A percentile compares a stretch with the other conserved stretches of the same genome.
phyloP scores from a whole-genome alignment of 2,329 filamentous ascomycete species.

The Penicillium sumatraense region DNA sequence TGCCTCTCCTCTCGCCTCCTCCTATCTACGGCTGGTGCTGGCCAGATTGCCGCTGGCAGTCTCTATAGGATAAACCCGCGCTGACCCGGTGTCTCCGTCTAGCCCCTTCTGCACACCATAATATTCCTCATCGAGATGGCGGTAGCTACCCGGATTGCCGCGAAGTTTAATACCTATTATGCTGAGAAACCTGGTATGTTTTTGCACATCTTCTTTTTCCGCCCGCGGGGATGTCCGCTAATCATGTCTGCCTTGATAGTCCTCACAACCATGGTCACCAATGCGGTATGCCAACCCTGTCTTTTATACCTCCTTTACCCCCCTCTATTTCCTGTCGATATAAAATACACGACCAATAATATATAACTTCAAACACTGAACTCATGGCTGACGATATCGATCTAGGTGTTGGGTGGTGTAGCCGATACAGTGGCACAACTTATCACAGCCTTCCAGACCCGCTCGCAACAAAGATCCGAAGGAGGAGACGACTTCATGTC shows the following conservation, averaged over 20 bases:
- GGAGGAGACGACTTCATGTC: constrained; percentile 71
- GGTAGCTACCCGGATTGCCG: constrained; percentile 77
- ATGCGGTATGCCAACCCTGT: constrained; percentile 70
- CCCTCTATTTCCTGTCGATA: not conserved
- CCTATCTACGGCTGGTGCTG: not conserved
- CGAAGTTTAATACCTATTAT: constrained; percentile 94
- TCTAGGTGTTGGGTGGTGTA: constrained; percentile 80
- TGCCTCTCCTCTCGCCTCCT: not conserved
- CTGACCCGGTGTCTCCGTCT: constrained; percentile 24
- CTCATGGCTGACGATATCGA: constrained; percentile 1
- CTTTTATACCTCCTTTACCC: not conserved
- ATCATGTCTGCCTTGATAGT: constrained; percentile 57
- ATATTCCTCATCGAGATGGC: constrained; percentile 88
- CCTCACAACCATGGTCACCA: constrained; percentile 98
- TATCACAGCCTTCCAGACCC: constrained; percentile 73
- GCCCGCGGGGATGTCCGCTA: constrained; percentile 12
- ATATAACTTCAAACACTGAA: not conserved
- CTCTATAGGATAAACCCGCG: not conserved
- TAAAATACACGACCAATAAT: not conserved
- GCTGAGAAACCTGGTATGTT: constrained; percentile 77
- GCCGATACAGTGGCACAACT: constrained; percentile 96
- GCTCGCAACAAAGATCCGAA: constrained; percentile 62
- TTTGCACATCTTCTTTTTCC: not conserved
- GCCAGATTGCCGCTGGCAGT: not conserved
- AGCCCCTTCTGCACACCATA: constrained; percentile 87